phyloP scores from a whole-genome alignment of 805 yeast species.

The Candida khao-thaluensis region DNA sequence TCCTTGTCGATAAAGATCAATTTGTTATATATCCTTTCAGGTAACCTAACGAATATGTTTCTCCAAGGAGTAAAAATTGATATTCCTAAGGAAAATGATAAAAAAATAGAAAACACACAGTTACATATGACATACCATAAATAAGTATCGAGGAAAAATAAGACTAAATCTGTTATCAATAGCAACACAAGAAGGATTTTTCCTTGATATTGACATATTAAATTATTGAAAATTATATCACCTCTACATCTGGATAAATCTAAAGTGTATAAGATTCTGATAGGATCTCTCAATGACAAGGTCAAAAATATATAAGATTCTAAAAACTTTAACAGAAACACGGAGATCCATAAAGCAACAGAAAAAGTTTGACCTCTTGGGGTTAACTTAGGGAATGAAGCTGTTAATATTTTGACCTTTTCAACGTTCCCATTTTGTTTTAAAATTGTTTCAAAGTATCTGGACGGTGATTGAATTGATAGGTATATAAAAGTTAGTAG shows the following conservation, averaged over 20 bases:
- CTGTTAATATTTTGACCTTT: conserved; percentile 19
- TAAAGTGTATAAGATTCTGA: conserved; percentile 28
- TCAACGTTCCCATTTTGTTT: conserved; percentile 10
- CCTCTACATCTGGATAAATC: conserved; percentile 27
- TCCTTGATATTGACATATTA: conserved; percentile 30
- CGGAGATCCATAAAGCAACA: conserved; percentile 27
- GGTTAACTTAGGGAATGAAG: conserved; percentile 25
- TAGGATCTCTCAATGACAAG: conserved; percentile 34
- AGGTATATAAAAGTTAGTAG: conserved; percentile 28
- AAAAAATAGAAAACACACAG: conserved; percentile 31
- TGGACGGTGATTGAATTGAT: conserved; percentile 26
- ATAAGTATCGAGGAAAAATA: conserved; percentile 40
- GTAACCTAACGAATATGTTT: conserved; percentile 33
- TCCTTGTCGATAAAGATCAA: conserved; percentile 15
- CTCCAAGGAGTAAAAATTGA: conserved; percentile 41
- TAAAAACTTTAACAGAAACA: conserved; percentile 32
- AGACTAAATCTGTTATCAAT: conserved; percentile 26
- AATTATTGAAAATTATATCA: conserved; percentile 23
- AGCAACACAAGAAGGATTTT: conserved; percentile 25
- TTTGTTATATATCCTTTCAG: conserved; percentile 33
- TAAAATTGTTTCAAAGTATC: conserved; percentile 18
- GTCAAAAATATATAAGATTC: conserved; percentile 39
- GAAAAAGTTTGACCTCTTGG: conserved; percentile 25
- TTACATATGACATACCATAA: conserved; percentile 41
- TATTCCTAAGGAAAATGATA: conserved; percentile 31